phyloP scores from a whole-genome alignment of 2,329 filamentous ascomycete genomes.

The Tolypocladium tropicale region DNA sequence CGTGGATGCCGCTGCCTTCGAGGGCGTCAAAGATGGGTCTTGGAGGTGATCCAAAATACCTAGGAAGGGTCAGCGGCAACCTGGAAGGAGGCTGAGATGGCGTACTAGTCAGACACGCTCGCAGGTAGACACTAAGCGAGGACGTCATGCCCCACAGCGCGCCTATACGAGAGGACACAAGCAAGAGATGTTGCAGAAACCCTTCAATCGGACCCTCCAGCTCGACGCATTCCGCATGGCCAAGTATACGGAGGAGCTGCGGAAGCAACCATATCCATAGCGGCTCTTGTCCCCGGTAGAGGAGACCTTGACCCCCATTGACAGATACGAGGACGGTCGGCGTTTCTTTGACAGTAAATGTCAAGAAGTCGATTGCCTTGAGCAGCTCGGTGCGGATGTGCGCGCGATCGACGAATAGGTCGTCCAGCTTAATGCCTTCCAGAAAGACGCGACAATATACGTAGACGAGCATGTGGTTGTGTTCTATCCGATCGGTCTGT shows the following conservation, averaged over 20 bases:
- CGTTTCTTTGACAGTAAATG: conserved; percentile 63
- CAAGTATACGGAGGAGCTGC: conserved; percentile 46
- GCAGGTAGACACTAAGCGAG: conserved; percentile 37
- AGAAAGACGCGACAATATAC: conserved; percentile 74
- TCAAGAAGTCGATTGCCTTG: conserved; percentile 70
- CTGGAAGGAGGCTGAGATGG: conserved; percentile 1
- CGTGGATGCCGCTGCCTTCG: conserved; percentile 15
- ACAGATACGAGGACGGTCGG: conserved; percentile 53
- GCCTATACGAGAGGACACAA: conserved; percentile 30
- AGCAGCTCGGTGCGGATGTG: conserved; percentile 48
- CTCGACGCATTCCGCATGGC: conserved; percentile 35
- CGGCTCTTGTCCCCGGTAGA: conserved; percentile 48
- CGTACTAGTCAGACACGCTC: conserved; percentile 36
- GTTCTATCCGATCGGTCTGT: conserved; percentile 54
- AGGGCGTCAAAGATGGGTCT: conserved; percentile 15
- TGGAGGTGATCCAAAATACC: conserved; percentile 24
- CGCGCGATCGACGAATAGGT: conserved; percentile 52
- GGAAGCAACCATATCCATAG: conserved; percentile 57
- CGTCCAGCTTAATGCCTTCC: conserved; percentile 55
- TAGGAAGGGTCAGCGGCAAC: conserved; percentile 11
- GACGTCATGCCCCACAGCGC: conserved; percentile 37
- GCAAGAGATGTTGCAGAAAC: conserved; percentile 40
- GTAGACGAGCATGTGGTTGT: conserved; percentile 79
- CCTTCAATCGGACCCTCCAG: conserved; percentile 40
- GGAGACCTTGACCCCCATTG: conserved; percentile 27